phyloP scores from a whole-genome alignment of 495 filamentous ascomycete genomes.

The Daldinia decipiens region DNA sequence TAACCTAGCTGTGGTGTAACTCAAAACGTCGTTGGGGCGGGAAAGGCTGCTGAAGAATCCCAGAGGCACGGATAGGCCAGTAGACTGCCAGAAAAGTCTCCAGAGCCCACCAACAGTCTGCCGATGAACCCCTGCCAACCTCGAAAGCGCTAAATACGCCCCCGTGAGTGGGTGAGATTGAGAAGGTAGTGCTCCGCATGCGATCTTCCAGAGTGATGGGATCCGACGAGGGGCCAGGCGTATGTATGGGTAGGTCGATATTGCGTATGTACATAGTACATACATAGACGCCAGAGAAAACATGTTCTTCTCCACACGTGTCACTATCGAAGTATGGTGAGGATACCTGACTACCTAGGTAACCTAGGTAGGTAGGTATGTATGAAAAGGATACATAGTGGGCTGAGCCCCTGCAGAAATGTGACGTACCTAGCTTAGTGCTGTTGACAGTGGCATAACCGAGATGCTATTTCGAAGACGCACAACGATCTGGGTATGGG shows the following conservation, averaged over 20 bases:
- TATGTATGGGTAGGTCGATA: background rate
- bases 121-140: slow-evolving; percentile 6
- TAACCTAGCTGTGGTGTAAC: background rate
- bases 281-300: background rate
- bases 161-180: slow-evolving; percentile 19
- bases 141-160: slow-evolving; percentile 22
- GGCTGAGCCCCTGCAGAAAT: background rate
- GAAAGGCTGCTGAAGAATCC: slow-evolving; percentile 11
- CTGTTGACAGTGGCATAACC: background rate
- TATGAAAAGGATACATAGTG: background rate
- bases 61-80: background rate
- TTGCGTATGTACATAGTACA: background rate
- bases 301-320: background rate
- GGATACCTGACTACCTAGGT: no score
- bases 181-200: background rate
- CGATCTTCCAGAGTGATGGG: background rate
- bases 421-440: background rate
- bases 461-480: background rate
- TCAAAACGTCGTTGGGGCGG: slow-evolving; percentile 1
- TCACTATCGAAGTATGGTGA: background rate
- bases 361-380: no score
- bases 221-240: background rate
- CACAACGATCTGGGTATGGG: background rate
- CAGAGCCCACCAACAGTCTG: slow-evolving; percentile 10
- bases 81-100: background rate